Evolutionary conservation across 306 rosid genomes (phyloP).

Genomic region (Corylus avellana): DNA sequence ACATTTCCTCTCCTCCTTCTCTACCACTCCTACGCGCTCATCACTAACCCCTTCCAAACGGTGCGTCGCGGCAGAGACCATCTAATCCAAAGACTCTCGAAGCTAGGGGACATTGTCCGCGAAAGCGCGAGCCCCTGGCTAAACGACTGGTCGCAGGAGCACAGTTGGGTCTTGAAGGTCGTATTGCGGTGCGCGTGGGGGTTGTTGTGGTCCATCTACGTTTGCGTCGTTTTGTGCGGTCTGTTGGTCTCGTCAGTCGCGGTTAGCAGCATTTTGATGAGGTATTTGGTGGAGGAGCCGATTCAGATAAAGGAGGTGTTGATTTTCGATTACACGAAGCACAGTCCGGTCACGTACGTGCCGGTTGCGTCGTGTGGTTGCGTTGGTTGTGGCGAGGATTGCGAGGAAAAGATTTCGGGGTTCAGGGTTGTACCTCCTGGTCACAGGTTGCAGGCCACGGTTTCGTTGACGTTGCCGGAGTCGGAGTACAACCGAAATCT

Average conservation of each 20-base stretch:
- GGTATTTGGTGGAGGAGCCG: slow-evolving; percentile 59
- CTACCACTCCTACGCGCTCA: slow-evolving; percentile 40
- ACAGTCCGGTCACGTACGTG: slow-evolving; percentile 68
- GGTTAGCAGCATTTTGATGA: slow-evolving; percentile 52
- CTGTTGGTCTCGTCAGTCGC: slow-evolving; percentile 54
- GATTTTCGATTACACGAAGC: slow-evolving; percentile 71
- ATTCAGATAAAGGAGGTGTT: slow-evolving; percentile 52
- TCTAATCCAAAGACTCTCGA: slow-evolving; percentile 24
- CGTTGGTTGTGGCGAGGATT: slow-evolving; percentile 36
- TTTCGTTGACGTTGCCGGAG: slow-evolving; percentile 62
- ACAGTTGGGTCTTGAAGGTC: slow-evolving; percentile 48
- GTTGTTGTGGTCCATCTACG: slow-evolving; percentile 55
- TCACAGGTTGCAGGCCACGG: slow-evolving; percentile 49
- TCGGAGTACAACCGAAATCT: slow-evolving; percentile 81
- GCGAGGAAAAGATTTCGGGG: slow-evolving; percentile 24
- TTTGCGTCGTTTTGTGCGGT: slow-evolving; percentile 48
- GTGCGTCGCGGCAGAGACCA: slow-evolving; percentile 36
- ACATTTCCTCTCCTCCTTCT: slow-evolving; percentile 50
- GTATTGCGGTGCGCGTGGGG: slow-evolving; percentile 69
- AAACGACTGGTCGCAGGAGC: slow-evolving; percentile 43
- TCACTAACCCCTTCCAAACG: slow-evolving; percentile 59
- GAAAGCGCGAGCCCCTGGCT: slow-evolving; percentile 32
- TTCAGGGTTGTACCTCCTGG: slow-evolving; percentile 47
- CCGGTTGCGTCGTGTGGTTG: slow-evolving; percentile 48
- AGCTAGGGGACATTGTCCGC: slow-evolving; percentile 20